These are phyloP conservation scores for Cyclotella sp. DNA, from an alignment of 108 stramenopile genomes.

Conservation along the genomic window DNA sequence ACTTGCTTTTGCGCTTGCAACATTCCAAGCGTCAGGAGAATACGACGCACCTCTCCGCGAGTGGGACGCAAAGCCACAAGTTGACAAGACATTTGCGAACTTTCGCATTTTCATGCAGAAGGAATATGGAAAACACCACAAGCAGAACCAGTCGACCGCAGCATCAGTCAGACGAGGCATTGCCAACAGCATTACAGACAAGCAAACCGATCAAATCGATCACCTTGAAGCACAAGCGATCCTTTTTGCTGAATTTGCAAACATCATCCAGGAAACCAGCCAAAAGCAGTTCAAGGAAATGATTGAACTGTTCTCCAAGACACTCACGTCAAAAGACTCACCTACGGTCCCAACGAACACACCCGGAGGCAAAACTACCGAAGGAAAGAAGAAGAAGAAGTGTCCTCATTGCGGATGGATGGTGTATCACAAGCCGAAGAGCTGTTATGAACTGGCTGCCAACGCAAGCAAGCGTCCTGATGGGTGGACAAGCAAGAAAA, in stretches of 20 bases:
- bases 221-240: conserved; percentile 22
- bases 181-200: conserved; percentile 22
- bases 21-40: conserved; percentile 13
- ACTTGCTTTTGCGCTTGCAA: conserved; percentile 12
- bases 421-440: conserved; percentile 20
- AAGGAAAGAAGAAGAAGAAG: conserved; percentile 18
- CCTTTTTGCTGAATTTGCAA: conserved; percentile 5
- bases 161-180: conserved; percentile 5
- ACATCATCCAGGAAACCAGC: conserved; percentile 11
- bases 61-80: conserved; percentile 2
- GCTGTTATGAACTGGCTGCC: conserved; percentile 4
- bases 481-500: conserved; percentile 14
- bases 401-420: conserved; percentile 15
- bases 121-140: conserved; percentile 9
- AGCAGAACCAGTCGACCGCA: conserved; percentile 5
- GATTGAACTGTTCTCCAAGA: conserved; percentile 12
- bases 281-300: conserved; percentile 27
- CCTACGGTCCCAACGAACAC: background rate
- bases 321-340: conserved; percentile 4
- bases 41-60: conserved; percentile 1
- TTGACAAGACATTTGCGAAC: background rate
- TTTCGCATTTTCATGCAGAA: background rate
- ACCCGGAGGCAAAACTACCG: too few species aligned
- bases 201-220: background rate
- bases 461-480: conserved; percentile 15